Evolutionary conservation across 768 basidiomycete species (phyloP).

Genomic region (Termitomyces sp.): DNA sequence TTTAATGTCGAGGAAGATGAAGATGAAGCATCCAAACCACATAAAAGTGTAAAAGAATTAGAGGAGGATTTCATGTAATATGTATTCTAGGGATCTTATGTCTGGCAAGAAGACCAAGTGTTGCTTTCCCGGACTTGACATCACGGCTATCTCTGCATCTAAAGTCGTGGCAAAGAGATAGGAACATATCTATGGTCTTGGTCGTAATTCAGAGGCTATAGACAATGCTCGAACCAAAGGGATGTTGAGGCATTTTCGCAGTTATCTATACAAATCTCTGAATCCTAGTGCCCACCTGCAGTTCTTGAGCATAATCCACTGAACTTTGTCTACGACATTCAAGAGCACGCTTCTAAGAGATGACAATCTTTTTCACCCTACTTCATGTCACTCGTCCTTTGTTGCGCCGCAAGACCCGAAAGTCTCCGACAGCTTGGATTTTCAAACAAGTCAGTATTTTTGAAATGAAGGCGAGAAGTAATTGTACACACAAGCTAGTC

Average conservation of each 20-base stretch:
- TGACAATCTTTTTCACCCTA: too few relatives aligned
- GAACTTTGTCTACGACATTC: not conserved
- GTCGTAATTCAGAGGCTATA: not conserved
- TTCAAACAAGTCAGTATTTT: not conserved
- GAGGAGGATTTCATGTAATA: slow-evolving; percentile 88
- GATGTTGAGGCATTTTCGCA: not conserved
- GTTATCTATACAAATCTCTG: not conserved
- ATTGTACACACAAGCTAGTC: not conserved
- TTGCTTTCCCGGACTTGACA: not conserved
- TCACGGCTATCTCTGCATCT: not conserved
- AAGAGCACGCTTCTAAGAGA: not conserved
- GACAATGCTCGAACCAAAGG: not conserved
- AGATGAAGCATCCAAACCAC: slow-evolving; percentile 34
- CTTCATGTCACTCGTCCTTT: not conserved
- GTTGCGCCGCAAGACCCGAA: not conserved
- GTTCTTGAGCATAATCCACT: not conserved
- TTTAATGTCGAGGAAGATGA: slow-evolving; percentile 68
- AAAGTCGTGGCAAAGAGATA: not conserved
- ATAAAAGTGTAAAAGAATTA: slow-evolving; percentile 67
- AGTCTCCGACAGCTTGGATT: not conserved
- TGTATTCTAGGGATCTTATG: not conserved
- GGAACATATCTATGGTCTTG: not conserved
- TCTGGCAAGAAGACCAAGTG: not conserved
- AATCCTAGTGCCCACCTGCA: not conserved
- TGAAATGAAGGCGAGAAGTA: not conserved